Evolutionary conservation across 495 filamentous ascomycete genomes (phyloP), one percentile per base, ranked within the genome.

Genomic region (Penicillium coprophilum): DNA sequence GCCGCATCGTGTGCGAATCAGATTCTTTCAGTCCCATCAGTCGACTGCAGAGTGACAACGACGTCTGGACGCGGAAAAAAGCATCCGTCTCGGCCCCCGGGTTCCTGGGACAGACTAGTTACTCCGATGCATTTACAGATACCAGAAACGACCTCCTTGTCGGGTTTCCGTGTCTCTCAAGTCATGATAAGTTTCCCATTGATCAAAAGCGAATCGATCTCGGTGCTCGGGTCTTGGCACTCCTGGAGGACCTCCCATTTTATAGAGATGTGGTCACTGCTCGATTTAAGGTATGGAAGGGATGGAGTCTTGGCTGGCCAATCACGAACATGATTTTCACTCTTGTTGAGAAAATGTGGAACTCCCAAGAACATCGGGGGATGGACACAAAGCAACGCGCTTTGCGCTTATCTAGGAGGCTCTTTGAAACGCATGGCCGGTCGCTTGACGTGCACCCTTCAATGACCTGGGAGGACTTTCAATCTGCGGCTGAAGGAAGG

Each of bases 91-190:
- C 59, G 24, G 31, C 48, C 3, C 59, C 57, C 1, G 62, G 62
- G 1, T 68, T 65, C 51, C 62, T 78, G 6, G 77, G 77, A 20
- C 71, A 69, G 15, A 77, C 72, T 4, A 76, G 73, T 50, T 79
- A 75, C 56, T 76, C 67, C 0, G 65, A 74, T 41, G 70, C 75
- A 7, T 68, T 66, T 20, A 56, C 50, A 15, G 67, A 71, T 13
- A 61, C 50, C 12, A 53, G 32, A 9, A 56, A 32, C 17, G 61
- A 32, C 12, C 30, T 50, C 0, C 24, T 24, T 24, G 28, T 27
- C 4, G 46, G 23, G n/a, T 15, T 12, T 6, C 28, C 32, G 3
- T 41, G 32, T 12, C 40, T 43, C n/a, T 31, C 27, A 8, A 15
- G 20, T 8, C 30, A 38, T 15, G 56, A 50, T 10, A 10, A 32